A percentile compares a stretch with the other conserved stretches of the same genome.
These are phyloP conservation scores for Metschnikowia similis DNA, from an alignment of 805 yeast genomes.

Conservation along the genomic window DNA sequence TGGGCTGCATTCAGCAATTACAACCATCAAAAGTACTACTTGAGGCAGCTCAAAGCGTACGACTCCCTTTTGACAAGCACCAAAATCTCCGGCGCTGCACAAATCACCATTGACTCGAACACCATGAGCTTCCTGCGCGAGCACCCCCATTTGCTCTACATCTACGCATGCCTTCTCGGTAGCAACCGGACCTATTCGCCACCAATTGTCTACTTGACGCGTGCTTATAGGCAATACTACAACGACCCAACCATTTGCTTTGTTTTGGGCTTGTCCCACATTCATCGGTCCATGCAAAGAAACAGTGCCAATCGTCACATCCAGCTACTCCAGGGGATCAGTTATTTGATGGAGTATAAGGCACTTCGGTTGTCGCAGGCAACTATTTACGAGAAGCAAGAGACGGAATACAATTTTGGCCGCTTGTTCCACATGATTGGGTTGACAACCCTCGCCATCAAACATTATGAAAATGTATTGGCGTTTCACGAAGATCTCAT, in stretches of 20 bases:
- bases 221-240: constrained; percentile 63
- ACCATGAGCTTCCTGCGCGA: constrained; percentile 33
- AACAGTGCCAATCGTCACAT: constrained; percentile 80
- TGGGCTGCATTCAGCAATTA: constrained; percentile 64
- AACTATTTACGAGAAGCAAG: constrained; percentile 57
- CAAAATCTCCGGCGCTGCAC: constrained; percentile 75
- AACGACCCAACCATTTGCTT: constrained; percentile 78
- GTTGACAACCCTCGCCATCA: constrained; percentile 64
- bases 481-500: constrained; percentile 29
- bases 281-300: constrained; percentile 90
- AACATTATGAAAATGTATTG: constrained; percentile 69
- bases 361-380: constrained; percentile 42
- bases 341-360: constrained; percentile 69
- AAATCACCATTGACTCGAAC: constrained; percentile 53
- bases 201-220: constrained; percentile 69
- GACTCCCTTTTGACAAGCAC: constrained; percentile 58
- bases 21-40: constrained; percentile 83
- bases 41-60: constrained; percentile 85
- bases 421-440: constrained; percentile 83
- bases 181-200: constrained; percentile 81
- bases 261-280: constrained; percentile 70
- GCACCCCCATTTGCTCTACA: constrained; percentile 66
- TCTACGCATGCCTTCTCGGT: constrained; percentile 77
- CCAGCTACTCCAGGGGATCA: constrained; percentile 82
- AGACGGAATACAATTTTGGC: constrained; percentile 78